phyloP scores from a whole-genome alignment of 2,329 filamentous ascomycete species.

The Pestalotiopsis sp. region DNA sequence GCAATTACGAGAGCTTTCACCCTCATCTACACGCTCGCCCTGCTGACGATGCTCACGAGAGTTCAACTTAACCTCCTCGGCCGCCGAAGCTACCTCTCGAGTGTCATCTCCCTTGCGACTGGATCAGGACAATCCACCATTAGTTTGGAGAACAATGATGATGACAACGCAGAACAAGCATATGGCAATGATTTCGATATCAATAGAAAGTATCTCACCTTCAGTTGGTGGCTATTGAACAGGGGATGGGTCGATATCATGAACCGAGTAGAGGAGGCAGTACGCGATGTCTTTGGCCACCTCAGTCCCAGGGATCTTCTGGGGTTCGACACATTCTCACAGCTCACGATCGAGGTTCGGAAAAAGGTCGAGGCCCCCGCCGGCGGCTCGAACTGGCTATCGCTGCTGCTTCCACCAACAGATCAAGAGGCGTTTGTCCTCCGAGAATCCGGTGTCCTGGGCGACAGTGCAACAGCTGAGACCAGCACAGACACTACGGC shows the following conservation, averaged over 20 bases:
- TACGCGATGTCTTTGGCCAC: slow-evolving; percentile 85
- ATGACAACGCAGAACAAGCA: slow-evolving; percentile 77
- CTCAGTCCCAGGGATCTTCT: slow-evolving; percentile 88
- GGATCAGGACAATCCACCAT: slow-evolving; percentile 75
- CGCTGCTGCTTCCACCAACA: slow-evolving; percentile 76
- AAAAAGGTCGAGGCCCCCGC: slow-evolving; percentile 70
- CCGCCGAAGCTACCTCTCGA: slow-evolving; percentile 91
- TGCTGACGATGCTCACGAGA: slow-evolving; percentile 88
- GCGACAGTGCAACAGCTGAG: slow-evolving; percentile 45
- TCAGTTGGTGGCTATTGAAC: slow-evolving; percentile 98
- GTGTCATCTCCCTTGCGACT: slow-evolving; percentile 86
- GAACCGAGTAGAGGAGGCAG: slow-evolving; percentile 78
- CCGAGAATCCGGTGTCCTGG: slow-evolving; percentile 77
- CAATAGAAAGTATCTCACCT: slow-evolving; percentile 90
- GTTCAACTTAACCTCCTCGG: slow-evolving; percentile 97
- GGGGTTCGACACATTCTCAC: slow-evolving; percentile 75
- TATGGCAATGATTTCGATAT: slow-evolving; percentile 95
- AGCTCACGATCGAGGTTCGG: slow-evolving; percentile 80
- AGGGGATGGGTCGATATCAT: slow-evolving; percentile 83
- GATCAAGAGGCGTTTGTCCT: slow-evolving; percentile 83
- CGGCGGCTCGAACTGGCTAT: slow-evolving; percentile 69
- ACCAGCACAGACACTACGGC: slow-evolving; percentile 29
- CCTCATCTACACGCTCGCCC: slow-evolving; percentile 83
- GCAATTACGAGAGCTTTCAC: slow-evolving; percentile 91
- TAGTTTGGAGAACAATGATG: slow-evolving; percentile 88